phyloP scores from a whole-genome alignment of 2,329 filamentous ascomycete species.

The Pseudogymnoascus sp. region DNA sequence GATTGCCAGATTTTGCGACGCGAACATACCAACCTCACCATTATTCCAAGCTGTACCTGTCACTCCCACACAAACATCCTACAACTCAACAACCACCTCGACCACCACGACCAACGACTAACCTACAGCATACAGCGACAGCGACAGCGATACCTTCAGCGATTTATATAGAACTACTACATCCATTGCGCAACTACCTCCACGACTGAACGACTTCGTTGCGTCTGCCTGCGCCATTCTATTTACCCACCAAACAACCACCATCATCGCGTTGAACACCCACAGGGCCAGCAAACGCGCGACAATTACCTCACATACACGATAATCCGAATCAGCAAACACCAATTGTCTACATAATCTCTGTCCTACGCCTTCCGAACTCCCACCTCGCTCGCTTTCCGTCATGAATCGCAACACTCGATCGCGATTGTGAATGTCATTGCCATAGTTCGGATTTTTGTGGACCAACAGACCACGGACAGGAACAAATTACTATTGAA shows the following conservation, averaged over 20 bases:
- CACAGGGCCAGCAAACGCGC: background rate
- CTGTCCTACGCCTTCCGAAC: background rate
- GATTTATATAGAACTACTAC: background rate
- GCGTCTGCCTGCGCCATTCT: background rate
- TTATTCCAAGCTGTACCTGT: background rate
- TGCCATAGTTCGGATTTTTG: background rate
- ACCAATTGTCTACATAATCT: background rate
- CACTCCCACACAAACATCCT: background rate
- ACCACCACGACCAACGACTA: background rate
- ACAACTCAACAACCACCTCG: background rate
- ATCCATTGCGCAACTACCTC: background rate
- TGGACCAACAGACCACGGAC: background rate
- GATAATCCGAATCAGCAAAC: background rate
- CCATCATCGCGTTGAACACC: background rate
- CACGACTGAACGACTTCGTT: background rate
- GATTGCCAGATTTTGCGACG: background rate
- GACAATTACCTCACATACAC: background rate
- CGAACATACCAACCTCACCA: background rate
- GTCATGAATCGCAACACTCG: background rate
- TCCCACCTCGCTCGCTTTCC: background rate
- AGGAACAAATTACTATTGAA: background rate
- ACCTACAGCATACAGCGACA: background rate
- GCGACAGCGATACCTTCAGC: background rate
- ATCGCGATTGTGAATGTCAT: background rate
- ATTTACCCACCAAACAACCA: background rate